Percentiles rank a stretch among this genome's conserved stretches.
Evolutionary conservation across 306 rosid species (phyloP).

Genomic region (Adenanthera pavonina): DNA sequence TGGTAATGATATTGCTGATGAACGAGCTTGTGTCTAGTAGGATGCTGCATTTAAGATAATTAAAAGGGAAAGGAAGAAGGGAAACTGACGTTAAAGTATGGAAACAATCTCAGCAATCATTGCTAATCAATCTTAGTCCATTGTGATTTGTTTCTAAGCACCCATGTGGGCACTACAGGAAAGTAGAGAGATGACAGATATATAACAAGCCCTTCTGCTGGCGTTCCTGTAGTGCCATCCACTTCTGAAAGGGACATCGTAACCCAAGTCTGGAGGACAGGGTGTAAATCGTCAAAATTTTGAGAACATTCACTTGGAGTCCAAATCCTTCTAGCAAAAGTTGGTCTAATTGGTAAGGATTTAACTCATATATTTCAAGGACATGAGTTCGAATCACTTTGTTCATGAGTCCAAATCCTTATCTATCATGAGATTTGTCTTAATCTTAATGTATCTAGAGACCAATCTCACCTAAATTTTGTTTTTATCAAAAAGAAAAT

Average conservation of each 20-base stretch:
- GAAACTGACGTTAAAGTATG: conserved; percentile 1
- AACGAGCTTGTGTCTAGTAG: neutral
- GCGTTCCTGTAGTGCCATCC: conserved; percentile 42
- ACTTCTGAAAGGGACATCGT: conserved; percentile 42
- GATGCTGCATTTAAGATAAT: conserved; percentile 1
- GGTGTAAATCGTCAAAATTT: conserved; percentile 43
- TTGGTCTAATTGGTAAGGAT: too few species aligned
- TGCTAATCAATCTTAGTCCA: conserved; percentile 12
- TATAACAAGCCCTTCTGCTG: conserved; percentile 39
- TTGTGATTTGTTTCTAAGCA: conserved; percentile 35
- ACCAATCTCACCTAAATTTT: too few species aligned
- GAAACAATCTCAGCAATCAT: conserved; percentile 17
- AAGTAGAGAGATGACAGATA: neutral
- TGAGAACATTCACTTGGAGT: conserved; percentile 21
- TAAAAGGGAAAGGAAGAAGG: neutral
- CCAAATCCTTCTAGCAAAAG: neutral
- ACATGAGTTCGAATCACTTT: too few species aligned
- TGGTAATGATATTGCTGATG: conserved; percentile 24
- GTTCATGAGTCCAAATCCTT: too few species aligned
- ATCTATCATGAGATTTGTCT: too few species aligned
- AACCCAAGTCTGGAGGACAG: conserved; percentile 38
- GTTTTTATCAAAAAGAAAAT: too few species aligned
- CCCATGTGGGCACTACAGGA: conserved; percentile 31
- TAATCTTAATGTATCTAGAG: too few species aligned
- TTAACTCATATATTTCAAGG: too few species aligned